phyloP scores from a whole-genome alignment of 768 basidiomycete genomes.

The Hypholoma fasciculare region DNA sequence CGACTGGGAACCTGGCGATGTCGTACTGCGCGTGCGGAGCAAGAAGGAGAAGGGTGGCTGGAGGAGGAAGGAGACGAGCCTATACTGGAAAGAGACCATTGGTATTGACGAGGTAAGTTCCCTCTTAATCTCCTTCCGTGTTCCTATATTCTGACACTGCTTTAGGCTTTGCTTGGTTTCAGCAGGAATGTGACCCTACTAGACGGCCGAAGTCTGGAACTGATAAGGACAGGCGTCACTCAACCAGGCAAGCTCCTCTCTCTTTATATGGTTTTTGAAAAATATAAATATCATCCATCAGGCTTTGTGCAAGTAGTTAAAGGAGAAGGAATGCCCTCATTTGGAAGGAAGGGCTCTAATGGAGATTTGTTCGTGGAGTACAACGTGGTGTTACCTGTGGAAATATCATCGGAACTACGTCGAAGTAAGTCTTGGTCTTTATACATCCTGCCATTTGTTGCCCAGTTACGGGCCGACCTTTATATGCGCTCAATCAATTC shows the following conservation, averaged over 20 bases:
- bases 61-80: slow-evolving; percentile 84
- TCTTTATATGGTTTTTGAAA: neutral
- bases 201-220: slow-evolving; percentile 77
- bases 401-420: slow-evolving; percentile 65
- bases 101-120: slow-evolving; percentile 80
- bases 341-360: slow-evolving; percentile 46
- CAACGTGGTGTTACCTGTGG: slow-evolving; percentile 83
- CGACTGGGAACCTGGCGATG: slow-evolving; percentile 95
- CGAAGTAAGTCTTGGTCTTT: slow-evolving; percentile 59
- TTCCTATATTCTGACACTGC: neutral
- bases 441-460: neutral
- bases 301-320: slow-evolving; percentile 84
- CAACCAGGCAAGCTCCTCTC: slow-evolving; percentile 69
- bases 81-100: slow-evolving; percentile 93
- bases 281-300: slow-evolving; percentile 23
- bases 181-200: slow-evolving; percentile 88
- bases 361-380: slow-evolving; percentile 95
- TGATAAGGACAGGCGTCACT: slow-evolving; percentile 79
- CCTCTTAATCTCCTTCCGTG: neutral
- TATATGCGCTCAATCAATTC: too few relatives aligned
- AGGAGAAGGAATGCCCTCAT: slow-evolving; percentile 89
- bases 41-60: slow-evolving; percentile 78
- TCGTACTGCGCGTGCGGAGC: slow-evolving; percentile 83
- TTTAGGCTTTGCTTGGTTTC: slow-evolving; percentile 94
- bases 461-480: too few relatives aligned